Evolutionary conservation across 345 rosid genomes (phyloP).

Genomic region (Adansonia digitata): DNA sequence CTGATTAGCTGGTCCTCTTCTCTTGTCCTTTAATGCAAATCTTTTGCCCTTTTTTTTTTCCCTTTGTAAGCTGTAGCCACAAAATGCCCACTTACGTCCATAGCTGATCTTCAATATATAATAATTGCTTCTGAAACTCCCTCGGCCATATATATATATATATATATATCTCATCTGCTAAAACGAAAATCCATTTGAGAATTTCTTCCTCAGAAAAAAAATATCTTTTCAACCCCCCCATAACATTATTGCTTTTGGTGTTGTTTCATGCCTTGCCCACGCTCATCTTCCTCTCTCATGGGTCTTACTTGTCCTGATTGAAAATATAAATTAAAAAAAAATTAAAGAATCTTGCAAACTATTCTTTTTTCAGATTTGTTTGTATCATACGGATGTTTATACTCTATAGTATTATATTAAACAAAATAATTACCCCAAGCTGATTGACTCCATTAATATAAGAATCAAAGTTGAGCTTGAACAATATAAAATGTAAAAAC

Average conservation of each 20-base stretch:
- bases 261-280: background rate
- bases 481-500: no score
- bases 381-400: background rate
- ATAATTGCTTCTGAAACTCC: background rate
- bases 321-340: background rate
- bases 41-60: slow-evolving; percentile 15
- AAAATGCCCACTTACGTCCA: background rate
- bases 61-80: slow-evolving; percentile 14
- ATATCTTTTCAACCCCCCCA: slow-evolving; percentile 9
- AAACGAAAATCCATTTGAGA: slow-evolving; percentile 17
- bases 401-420: no score
- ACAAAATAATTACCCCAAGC: no score
- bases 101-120: background rate
- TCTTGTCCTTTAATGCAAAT: slow-evolving; percentile 12
- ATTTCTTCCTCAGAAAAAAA: slow-evolving; percentile 14
- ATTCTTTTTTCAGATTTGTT: background rate
- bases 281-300: background rate
- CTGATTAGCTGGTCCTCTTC: slow-evolving; percentile 24
- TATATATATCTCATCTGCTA: slow-evolving; percentile 13
- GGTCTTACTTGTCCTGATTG: slow-evolving; percentile 13
- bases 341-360: background rate
- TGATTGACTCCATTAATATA: no score
- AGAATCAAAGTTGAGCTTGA: no score
- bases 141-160: slow-evolving; percentile 7
- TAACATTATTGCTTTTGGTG: slow-evolving; percentile 8